phyloP scores from a whole-genome alignment of 1,139 yeast species.

The Pichia sp. region DNA sequence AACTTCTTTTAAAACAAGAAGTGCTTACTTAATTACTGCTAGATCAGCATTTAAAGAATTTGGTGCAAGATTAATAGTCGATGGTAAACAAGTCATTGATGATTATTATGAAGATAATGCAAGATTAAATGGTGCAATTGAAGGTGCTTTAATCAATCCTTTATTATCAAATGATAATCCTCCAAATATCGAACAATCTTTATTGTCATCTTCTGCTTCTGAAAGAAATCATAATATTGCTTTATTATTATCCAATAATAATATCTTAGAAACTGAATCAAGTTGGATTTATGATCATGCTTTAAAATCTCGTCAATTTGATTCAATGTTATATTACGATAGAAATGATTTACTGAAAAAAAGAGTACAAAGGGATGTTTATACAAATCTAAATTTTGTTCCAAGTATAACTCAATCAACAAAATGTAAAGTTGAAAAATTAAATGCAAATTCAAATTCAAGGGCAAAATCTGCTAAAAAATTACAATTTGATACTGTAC shows the following conservation, averaged over 20 bases:
- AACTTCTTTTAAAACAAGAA: conserved; percentile 82
- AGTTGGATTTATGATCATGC: conserved; percentile 85
- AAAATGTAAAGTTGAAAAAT: conserved; percentile 30
- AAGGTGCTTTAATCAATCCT: conserved; percentile 44
- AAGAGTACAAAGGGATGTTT: conserved; percentile 55
- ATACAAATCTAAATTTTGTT: conserved; percentile 69
- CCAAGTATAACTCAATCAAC: conserved; percentile 77
- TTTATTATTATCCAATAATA: conserved; percentile 3
- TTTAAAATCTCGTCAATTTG: conserved; percentile 62
- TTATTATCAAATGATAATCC: conserved; percentile 8
- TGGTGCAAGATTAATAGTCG: conserved; percentile 76
- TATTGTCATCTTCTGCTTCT: not conserved
- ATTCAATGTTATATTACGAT: conserved; percentile 53
- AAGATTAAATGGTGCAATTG: conserved; percentile 61
- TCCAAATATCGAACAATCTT: not conserved
- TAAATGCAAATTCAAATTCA: conserved; percentile 20
- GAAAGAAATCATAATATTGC: conserved; percentile 17
- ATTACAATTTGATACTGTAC: conserved; percentile 45
- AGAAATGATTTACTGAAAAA: conserved; percentile 58
- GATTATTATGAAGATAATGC: conserved; percentile 84
- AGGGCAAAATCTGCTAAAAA: conserved; percentile 19
- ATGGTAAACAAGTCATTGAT: conserved; percentile 77
- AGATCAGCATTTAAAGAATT: conserved; percentile 85
- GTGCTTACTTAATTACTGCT: conserved; percentile 87
- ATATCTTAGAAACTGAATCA: conserved; percentile 19